Percentiles rank a stretch among this genome's conserved stretches.
phyloP scores from a whole-genome alignment of 345 rosid species.

The Moricandia moricandioides region DNA sequence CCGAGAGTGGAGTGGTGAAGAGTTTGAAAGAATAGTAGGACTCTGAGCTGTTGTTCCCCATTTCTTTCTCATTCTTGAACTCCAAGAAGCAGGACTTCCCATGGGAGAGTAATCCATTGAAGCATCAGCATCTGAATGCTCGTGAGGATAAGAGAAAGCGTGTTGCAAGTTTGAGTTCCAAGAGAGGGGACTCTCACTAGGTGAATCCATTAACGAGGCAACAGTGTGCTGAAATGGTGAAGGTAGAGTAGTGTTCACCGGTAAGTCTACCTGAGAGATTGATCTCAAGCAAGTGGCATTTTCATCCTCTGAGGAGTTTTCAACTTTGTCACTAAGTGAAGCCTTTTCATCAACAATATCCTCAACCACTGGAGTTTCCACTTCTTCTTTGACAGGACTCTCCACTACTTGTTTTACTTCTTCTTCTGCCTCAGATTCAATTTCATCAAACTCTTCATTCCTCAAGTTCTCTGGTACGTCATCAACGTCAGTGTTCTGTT shows the following conservation, averaged over 20 bases:
- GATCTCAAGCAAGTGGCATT: constrained; percentile 49
- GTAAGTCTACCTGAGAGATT: constrained; percentile 57
- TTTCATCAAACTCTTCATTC: constrained; percentile 47
- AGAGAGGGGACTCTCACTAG: constrained; percentile 78
- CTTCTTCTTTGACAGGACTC: constrained; percentile 45
- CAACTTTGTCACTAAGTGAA: constrained; percentile 23
- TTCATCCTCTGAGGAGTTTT: constrained; percentile 44
- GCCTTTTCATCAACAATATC: constrained; percentile 43
- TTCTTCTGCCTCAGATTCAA: constrained; percentile 43
- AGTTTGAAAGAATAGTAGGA: constrained; percentile 61
- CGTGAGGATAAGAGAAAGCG: constrained; percentile 66
- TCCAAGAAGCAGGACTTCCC: constrained; percentile 92
- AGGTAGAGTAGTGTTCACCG: constrained; percentile 42
- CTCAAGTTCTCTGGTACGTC: constrained; percentile 44
- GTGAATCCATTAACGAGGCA: constrained; percentile 69
- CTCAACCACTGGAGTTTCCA: constrained; percentile 35
- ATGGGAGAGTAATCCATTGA: constrained; percentile 70
- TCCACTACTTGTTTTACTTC: constrained; percentile 35
- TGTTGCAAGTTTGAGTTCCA: constrained; percentile 75
- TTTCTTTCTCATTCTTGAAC: constrained; percentile 90
- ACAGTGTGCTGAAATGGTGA: constrained; percentile 45
- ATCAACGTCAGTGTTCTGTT: constrained; percentile 55
- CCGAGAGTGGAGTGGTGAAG: constrained; percentile 61
- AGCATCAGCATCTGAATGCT: constrained; percentile 77
- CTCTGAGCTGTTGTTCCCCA: constrained; percentile 88